phyloP scores from a whole-genome alignment of 2,329 filamentous ascomycete genomes.

The Lithohypha guttulata region DNA sequence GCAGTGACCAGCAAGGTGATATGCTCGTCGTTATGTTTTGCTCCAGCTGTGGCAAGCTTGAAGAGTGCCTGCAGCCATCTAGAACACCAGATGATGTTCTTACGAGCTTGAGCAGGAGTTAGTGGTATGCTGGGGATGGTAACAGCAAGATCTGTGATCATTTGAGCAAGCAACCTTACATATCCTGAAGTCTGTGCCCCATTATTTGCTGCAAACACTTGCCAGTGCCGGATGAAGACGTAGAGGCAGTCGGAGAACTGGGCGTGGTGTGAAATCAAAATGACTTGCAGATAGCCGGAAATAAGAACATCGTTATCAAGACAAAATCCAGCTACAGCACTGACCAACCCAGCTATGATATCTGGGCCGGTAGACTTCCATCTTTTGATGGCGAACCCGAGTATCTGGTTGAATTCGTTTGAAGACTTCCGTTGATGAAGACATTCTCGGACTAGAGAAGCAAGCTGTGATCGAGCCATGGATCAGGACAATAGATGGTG shows the following conservation, averaged over 20 bases:
- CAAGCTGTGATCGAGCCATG: conserved; percentile 27
- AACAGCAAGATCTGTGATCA: conserved; percentile 9
- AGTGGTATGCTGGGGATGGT: background rate
- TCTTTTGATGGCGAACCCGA: conserved; percentile 7
- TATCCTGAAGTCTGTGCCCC: background rate
- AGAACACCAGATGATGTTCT: conserved; percentile 6
- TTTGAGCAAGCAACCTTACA: background rate
- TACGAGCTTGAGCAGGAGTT: background rate
- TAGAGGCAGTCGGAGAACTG: conserved; percentile 12
- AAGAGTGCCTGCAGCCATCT: conserved; percentile 7
- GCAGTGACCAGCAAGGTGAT: conserved; percentile 4
- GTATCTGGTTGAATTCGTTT: conserved; percentile 13
- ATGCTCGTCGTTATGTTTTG: conserved; percentile 1
- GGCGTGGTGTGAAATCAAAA: conserved; percentile 12
- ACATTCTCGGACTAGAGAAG: conserved; percentile 17
- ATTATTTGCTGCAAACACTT: background rate
- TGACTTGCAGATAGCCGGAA: conserved; percentile 18
- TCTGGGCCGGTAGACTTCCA: conserved; percentile 11
- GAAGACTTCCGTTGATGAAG: conserved; percentile 16
- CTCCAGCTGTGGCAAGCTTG: conserved; percentile 4
- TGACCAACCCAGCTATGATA: conserved; percentile 15
- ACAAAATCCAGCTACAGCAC: conserved; percentile 16
- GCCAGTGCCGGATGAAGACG: conserved; percentile 4
- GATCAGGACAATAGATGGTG: conserved; percentile 3
- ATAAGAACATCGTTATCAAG: conserved; percentile 18